These are phyloP conservation scores for Cylindrotheca closterium DNA, from an alignment of 108 stramenopile genomes.

Conservation along the genomic window DNA sequence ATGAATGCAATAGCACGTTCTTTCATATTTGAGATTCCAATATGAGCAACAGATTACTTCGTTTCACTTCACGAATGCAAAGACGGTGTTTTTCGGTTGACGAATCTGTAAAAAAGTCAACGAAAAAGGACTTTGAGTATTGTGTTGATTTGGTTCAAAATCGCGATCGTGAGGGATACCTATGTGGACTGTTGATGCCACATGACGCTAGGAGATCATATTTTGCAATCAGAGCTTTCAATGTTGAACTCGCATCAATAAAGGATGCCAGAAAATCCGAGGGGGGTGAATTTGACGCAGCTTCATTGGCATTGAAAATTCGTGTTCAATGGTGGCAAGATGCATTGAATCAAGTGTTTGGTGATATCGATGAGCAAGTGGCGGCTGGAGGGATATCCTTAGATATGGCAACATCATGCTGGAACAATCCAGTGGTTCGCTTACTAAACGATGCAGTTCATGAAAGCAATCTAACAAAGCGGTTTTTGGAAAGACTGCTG, in stretches of 20 bases:
- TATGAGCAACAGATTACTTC: neutral
- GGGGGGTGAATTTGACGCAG: conserved; percentile 22
- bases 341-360: conserved; percentile 58
- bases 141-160: conserved; percentile 76
- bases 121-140: conserved; percentile 57
- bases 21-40: too few relatives aligned
- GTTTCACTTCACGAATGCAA: neutral
- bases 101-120: neutral
- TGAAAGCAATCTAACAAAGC: conserved; percentile 53
- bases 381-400: conserved; percentile 6
- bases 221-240: conserved; percentile 80
- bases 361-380: neutral
- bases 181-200: conserved; percentile 83
- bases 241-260: conserved; percentile 77
- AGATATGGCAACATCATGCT: conserved; percentile 32
- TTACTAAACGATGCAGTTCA: conserved; percentile 52
- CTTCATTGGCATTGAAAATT: conserved; percentile 47
- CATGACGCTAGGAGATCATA: conserved; percentile 45
- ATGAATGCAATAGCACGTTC: too few relatives aligned
- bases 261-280: conserved; percentile 44
- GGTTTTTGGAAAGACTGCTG: conserved; percentile 68
- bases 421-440: conserved; percentile 69
- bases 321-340: conserved; percentile 83
- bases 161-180: conserved; percentile 74
- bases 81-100: neutral